Evolutionary conservation across 2,329 filamentous ascomycete species (phyloP).

Genomic region (Fusarium citri): DNA sequence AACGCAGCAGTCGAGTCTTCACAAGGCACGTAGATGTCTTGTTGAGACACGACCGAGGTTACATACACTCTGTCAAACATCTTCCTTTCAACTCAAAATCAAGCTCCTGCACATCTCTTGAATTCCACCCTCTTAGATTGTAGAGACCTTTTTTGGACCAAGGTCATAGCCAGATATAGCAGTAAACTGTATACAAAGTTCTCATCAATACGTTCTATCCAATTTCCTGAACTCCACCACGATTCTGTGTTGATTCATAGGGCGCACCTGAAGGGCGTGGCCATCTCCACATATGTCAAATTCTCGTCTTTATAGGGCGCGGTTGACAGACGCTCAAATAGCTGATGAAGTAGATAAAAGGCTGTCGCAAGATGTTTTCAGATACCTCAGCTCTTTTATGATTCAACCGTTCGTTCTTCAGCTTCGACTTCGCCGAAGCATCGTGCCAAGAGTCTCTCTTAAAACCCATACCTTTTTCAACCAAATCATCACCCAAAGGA

Average conservation of each 20-base stretch:
- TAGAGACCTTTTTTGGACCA: background rate
- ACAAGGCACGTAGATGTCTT: background rate
- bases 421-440: background rate
- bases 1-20: background rate
- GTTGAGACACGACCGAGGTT: background rate
- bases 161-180: background rate
- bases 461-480: too few species aligned
- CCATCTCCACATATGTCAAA: slow-evolving; percentile 24
- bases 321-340: slow-evolving; percentile 6
- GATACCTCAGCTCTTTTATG: background rate
- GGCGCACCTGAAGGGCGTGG: slow-evolving; percentile 17
- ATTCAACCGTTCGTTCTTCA: background rate
- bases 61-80: background rate
- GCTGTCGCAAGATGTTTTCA: background rate
- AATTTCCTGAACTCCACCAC: slow-evolving; percentile 34
- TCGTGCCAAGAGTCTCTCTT: background rate
- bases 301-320: slow-evolving; percentile 21
- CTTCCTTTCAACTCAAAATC: background rate
- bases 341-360: background rate
- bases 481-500: background rate
- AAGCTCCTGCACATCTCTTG: background rate
- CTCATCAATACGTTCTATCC: background rate
- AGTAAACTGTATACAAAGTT: background rate
- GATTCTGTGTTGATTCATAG: slow-evolving; percentile 13
- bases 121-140: background rate